Evolutionary conservation across 306 rosid species (phyloP).

Genomic region (Phaseolus lunatus): DNA sequence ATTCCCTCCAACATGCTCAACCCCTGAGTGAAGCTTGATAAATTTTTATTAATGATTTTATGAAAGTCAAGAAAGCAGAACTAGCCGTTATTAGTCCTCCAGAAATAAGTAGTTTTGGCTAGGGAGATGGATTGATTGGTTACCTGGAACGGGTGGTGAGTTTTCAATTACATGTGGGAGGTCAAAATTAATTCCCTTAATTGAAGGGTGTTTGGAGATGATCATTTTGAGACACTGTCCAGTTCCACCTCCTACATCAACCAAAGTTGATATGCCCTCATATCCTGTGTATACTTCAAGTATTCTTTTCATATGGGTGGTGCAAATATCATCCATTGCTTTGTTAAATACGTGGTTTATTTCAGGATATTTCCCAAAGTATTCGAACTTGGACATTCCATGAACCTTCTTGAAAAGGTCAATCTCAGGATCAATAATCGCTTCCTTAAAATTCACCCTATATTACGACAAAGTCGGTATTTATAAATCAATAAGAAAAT

Average conservation of each 20-base stretch:
- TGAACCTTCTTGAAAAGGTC: constrained; percentile 47
- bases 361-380: constrained; percentile 16
- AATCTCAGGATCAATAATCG: constrained; percentile 30
- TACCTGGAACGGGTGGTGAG: constrained; percentile 41
- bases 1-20: constrained; percentile 46
- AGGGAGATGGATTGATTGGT: constrained; percentile 4
- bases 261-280: constrained; percentile 47
- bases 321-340: constrained; percentile 31
- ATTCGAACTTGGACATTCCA: constrained; percentile 39
- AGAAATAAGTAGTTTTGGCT: neutral
- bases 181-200: constrained; percentile 54
- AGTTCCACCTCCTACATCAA: constrained; percentile 55
- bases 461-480: neutral
- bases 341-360: constrained; percentile 35
- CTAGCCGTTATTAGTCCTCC: too few relatives aligned
- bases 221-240: constrained; percentile 48
- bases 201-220: constrained; percentile 45
- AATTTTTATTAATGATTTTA: neutral
- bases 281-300: constrained; percentile 46
- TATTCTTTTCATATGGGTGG: constrained; percentile 27
- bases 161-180: constrained; percentile 52
- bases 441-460: constrained; percentile 50
- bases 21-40: constrained; percentile 30
- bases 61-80: neutral
- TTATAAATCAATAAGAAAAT: neutral